Evolutionary conservation across 2,329 filamentous ascomycete species (phyloP).

Genomic region (Aspergillus proliferans): DNA sequence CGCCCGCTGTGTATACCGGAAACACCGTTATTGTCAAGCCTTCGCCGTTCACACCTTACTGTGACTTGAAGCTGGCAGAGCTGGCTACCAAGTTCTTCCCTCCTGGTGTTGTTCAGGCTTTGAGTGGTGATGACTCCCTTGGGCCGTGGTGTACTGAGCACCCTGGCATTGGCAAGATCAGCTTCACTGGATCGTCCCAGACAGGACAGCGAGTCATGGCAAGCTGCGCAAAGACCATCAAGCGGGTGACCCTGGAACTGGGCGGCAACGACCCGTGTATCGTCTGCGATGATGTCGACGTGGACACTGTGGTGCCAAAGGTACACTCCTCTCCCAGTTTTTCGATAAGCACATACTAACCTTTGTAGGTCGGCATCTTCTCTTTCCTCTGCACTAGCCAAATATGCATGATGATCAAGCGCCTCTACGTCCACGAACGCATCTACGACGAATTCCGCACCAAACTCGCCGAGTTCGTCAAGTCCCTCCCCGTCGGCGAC

Average conservation of each 20-base stretch:
- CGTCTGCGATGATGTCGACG: conserved; percentile 48
- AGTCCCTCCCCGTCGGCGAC: conserved; percentile 34
- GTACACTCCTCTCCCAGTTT: conserved; percentile 7
- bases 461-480: conserved; percentile 42
- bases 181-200: conserved; percentile 52
- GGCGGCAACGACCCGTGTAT: conserved; percentile 54
- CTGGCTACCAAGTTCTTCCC: conserved; percentile 47
- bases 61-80: conserved; percentile 50
- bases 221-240: conserved; percentile 46
- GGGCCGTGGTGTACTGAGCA: conserved; percentile 52
- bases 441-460: conserved; percentile 53
- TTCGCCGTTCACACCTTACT: conserved; percentile 48
- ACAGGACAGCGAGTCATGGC: conserved; percentile 48
- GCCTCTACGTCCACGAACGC: conserved; percentile 55
- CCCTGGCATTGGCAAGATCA: conserved; percentile 51
- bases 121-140: conserved; percentile 51
- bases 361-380: conserved; percentile 36
- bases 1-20: conserved; percentile 45
- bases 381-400: conserved; percentile 51
- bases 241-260: conserved; percentile 49
- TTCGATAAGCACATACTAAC: neutral
- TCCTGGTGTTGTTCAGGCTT: conserved; percentile 50
- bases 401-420: conserved; percentile 53
- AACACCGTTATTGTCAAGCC: conserved; percentile 52
- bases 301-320: conserved; percentile 39